Evolutionary conservation across 805 yeast species (phyloP), one percentile per base, ranked within the genome.

Genomic region (Candida germanica): DNA sequence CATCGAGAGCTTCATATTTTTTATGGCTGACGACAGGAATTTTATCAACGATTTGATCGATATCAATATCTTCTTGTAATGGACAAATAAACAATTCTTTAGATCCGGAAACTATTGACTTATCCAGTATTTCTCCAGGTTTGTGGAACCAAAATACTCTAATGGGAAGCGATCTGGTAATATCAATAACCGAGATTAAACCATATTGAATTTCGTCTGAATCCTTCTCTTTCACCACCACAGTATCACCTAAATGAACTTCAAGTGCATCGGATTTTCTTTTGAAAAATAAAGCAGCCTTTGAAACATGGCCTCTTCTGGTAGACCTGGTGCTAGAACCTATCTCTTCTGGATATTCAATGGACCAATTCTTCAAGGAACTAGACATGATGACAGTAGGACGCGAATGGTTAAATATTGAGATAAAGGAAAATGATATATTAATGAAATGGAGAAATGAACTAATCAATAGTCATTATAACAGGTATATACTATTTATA

Each of bases 1-100:
- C 49, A 2, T 49, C 47, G 4, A 58, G 52, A n/a, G 42, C 27
- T 3, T 46, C 36, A 44, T 64, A 69, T 13, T 68, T 66, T 1
- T 50, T 33, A 9, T 49, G 38, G 1, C 73, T 64, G 10, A 74
- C 40, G 1, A 81, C 73, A 6, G 52, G 61, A 6, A 75, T 79
- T 26, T 62, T 58, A 5, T 23, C 30, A 8, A 12, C 43, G 17
- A 80, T 63, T 30, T 75, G 66, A 1, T 42, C 43, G 2, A 79
- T 54, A 31, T 56, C 48, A 11, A 81, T 53, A 24, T 69, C 69
- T 3, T 67, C 71, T 13, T 64, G 36, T 22, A 71, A 69, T 3
- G 83, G 69, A 0, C 85, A 74, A 17, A 82, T 48, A 44, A 75
- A 77, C 5, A 81, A 36, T 52, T 81, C 87, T 46, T 70, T 31